Conservation (phyloP, 78 protist genomes). For the Chrysochromulina parva region DNA sequence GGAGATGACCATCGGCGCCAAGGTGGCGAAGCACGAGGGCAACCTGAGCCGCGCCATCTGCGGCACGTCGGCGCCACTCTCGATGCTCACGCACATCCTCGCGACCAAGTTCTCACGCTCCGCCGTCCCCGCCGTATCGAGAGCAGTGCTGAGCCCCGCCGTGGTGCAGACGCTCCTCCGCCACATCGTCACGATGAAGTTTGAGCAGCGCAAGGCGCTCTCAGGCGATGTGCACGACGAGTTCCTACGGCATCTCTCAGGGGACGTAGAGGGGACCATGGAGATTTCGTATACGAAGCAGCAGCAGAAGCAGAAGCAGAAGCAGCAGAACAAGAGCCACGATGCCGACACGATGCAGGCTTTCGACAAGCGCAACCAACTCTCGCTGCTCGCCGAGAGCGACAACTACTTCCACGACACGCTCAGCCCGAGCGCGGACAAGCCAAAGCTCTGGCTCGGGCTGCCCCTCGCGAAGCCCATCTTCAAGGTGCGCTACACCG, state of each 20-base stretch:
- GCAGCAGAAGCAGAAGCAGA: neutral
- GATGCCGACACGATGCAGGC: constrained; percentile 25
- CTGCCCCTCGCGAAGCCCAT: constrained; percentile 8
- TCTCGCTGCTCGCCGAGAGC: neutral
- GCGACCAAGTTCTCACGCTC: neutral
- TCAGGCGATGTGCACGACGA: constrained; percentile 17
- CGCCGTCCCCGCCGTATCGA: neutral
- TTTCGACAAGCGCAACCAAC: constrained; percentile 1
- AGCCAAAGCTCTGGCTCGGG: neutral
- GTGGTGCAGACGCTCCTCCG: neutral
- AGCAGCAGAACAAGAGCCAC: constrained; percentile 28
- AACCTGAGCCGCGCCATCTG: neutral
- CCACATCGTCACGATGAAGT: neutral
- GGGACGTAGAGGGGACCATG: neutral
- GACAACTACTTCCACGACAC: constrained; percentile 19
- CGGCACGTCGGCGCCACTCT: neutral
- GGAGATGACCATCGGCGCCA: neutral
- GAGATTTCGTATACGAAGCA: constrained; percentile 27
- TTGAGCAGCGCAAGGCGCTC: neutral
- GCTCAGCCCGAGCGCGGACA: neutral
- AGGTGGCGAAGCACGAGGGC: neutral
- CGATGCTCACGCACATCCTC: constrained; percentile 6
- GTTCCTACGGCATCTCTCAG: neutral
- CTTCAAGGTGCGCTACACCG: neutral
- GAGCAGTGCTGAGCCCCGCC: neutral